phyloP scores from a whole-genome alignment of 495 filamentous ascomycete genomes.

The Talaromyces borbonicus region DNA sequence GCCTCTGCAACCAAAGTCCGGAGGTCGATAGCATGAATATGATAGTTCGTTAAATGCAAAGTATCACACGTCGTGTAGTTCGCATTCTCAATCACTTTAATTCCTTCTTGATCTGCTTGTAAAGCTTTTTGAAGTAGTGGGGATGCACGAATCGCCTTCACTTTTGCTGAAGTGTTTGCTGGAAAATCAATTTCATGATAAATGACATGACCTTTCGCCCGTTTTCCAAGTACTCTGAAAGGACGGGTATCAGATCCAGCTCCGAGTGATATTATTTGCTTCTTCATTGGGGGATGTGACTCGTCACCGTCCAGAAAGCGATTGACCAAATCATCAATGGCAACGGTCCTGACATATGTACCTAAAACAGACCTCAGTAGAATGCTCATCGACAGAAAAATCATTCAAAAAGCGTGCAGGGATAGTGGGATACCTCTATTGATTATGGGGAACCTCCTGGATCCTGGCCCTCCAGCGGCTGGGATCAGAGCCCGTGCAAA shows the following conservation, averaged over 20 bases:
- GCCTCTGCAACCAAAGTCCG: constrained; percentile 42
- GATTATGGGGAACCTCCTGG: constrained; percentile 72
- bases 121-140: constrained; percentile 26
- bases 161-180: constrained; percentile 57
- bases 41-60: constrained; percentile 45
- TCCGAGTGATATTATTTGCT: constrained; percentile 88
- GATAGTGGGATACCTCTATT: constrained; percentile 93
- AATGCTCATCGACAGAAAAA: constrained; percentile 2
- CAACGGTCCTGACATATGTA: constrained; percentile 86
- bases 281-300: constrained; percentile 23
- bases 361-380: constrained; percentile 35
- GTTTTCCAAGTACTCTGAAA: constrained; percentile 51
- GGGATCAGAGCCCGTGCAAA: constrained; percentile 61
- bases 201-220: constrained; percentile 33
- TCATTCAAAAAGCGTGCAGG: background rate
- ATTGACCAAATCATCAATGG: constrained; percentile 71
- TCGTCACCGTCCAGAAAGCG: constrained; percentile 46
- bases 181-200: constrained; percentile 96
- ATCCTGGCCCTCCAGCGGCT: constrained; percentile 22
- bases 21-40: constrained; percentile 75
- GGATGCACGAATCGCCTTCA: constrained; percentile 37
- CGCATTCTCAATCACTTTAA: constrained; percentile 8
- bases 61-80: constrained; percentile 30
- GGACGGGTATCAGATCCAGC: constrained; percentile 88
- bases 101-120: constrained; percentile 11